These are phyloP conservation scores for Melampsora americana DNA, from an alignment of 1,284 basidiomycete genomes.

Conservation along the genomic window DNA sequence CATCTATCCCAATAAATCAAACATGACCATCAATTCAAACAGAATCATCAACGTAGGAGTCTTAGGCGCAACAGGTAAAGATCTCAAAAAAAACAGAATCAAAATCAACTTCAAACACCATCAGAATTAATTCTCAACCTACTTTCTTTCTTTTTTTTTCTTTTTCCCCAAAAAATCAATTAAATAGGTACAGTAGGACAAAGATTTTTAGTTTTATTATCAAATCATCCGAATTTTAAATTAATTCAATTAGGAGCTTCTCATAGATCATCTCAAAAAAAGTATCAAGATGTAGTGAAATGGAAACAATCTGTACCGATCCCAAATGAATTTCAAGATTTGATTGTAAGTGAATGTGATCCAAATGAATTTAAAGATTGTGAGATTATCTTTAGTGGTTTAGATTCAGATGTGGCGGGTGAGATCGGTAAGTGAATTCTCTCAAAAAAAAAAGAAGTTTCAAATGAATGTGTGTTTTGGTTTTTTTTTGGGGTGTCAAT, in stretches of 20 bases:
- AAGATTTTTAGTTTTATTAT: constrained; percentile 80
- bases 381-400: constrained; percentile 84
- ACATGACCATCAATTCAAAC: constrained; percentile 45
- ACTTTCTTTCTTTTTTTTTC: too few relatives aligned
- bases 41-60: constrained; percentile 76
- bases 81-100: too few relatives aligned
- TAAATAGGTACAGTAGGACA: constrained; percentile 51
- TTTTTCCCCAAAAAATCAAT: constrained; percentile 1
- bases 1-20: too few relatives aligned
- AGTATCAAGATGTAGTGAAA: constrained; percentile 71
- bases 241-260: constrained; percentile 87
- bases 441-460: neutral
- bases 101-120: too few relatives aligned
- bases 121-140: too few relatives aligned
- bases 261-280: constrained; percentile 78
- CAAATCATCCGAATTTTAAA: constrained; percentile 83
- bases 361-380: constrained; percentile 77
- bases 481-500: neutral
- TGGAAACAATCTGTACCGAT: constrained; percentile 89
- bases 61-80: constrained; percentile 84
- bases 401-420: constrained; percentile 90
- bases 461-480: neutral
- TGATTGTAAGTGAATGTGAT: constrained; percentile 74
- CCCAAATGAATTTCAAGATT: constrained; percentile 65
- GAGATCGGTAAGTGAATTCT: constrained; percentile 71